phyloP scores from a whole-genome alignment of 345 rosid species.

The Eucalyptus dawsonii region DNA sequence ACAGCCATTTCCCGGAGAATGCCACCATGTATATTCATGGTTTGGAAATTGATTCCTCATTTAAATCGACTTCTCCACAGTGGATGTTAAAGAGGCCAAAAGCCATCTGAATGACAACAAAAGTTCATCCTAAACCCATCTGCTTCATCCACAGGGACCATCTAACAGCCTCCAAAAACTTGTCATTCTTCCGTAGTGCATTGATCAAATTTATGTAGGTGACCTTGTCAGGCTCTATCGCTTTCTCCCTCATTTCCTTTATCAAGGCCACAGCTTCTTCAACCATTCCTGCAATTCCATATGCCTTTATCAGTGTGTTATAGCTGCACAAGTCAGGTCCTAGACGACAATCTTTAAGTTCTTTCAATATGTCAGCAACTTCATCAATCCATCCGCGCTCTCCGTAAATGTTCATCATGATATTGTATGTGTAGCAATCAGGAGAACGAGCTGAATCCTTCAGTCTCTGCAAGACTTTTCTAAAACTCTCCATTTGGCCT shows the following conservation, averaged over 20 bases:
- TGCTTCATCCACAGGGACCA: conserved; percentile 99
- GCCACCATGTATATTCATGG: not conserved
- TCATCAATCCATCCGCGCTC: conserved; percentile 76
- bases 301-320: conserved; percentile 88
- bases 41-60: not conserved
- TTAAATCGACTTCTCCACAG: not conserved
- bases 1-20: not conserved
- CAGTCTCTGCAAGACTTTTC: conserved; percentile 57
- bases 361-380: conserved; percentile 44
- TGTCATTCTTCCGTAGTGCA: conserved; percentile 64
- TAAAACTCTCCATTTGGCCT: conserved; percentile 65
- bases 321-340: conserved; percentile 83
- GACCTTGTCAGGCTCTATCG: conserved; percentile 63
- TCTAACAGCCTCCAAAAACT: conserved; percentile 76
- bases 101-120: not conserved
- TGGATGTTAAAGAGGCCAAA: not conserved
- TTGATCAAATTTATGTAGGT: conserved; percentile 62
- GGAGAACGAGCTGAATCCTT: conserved; percentile 36
- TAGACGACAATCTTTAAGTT: conserved; percentile 47
- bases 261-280: conserved; percentile 77
- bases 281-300: conserved; percentile 88
- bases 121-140: conserved; percentile 18
- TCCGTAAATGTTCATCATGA: conserved; percentile 83
- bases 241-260: conserved; percentile 69
- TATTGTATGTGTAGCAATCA: conserved; percentile 72